Conservation (phyloP, 2,329 filamentous ascomycete genomes). For the Westerdykella aurantiaca region DNA sequence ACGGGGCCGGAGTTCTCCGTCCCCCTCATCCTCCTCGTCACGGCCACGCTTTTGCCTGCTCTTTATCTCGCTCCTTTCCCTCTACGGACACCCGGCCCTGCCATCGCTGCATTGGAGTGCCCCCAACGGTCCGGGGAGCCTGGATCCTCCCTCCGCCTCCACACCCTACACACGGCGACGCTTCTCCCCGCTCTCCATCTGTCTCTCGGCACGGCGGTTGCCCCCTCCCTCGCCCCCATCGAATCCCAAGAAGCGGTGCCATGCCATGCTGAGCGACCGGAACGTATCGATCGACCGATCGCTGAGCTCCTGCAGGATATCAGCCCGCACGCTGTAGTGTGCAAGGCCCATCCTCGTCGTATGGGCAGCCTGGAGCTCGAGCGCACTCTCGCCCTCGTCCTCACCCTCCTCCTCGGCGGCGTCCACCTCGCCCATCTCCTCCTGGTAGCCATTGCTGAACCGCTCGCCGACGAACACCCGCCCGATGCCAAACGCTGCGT, state of each 20-base stretch:
- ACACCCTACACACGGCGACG: no score
- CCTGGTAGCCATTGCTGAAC: slow-evolving; percentile 14
- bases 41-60: no score
- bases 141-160: no score
- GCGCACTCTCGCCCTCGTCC: background rate
- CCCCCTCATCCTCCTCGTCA: no score
- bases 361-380: slow-evolving; percentile 10
- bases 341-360: slow-evolving; percentile 6
- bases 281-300: slow-evolving; percentile 14
- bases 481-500: slow-evolving; percentile 12
- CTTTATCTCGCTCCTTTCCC: no score
- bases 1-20: no score
- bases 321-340: slow-evolving; percentile 11
- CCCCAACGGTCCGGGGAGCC: no score
- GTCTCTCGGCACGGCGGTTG: no score
- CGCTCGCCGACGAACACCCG: slow-evolving; percentile 8
- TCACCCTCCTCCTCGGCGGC: slow-evolving; percentile 15
- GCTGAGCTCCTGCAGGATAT: slow-evolving; percentile 19
- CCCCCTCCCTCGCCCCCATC: background rate
- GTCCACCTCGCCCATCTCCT: slow-evolving; percentile 12
- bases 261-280: slow-evolving; percentile 6
- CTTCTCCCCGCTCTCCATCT: no score
- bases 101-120: no score
- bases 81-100: no score
- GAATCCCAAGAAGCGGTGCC: slow-evolving; percentile 5